Conservation (phyloP, 2,329 filamentous ascomycete genomes). For the Biscogniauxia sp. region DNA sequence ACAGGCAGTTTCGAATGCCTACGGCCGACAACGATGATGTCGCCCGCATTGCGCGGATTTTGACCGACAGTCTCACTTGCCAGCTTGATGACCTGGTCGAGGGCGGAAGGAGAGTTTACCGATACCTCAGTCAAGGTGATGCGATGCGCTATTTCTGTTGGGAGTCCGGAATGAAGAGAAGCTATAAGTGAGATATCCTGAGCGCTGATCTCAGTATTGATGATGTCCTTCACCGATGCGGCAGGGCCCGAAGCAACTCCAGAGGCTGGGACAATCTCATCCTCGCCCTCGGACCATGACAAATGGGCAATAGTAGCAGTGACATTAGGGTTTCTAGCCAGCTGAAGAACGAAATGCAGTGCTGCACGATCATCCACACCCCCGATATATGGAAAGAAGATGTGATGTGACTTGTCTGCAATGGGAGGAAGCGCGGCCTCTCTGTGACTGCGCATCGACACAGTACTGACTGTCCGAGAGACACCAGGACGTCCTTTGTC, state of each 20-base stretch:
- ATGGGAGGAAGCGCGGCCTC: slow-evolving; percentile 58
- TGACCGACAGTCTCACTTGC: slow-evolving; percentile 61
- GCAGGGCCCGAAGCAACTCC: slow-evolving; percentile 16
- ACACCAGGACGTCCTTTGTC: slow-evolving; percentile 38
- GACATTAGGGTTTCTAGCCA: slow-evolving; percentile 75
- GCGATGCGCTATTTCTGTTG: slow-evolving; percentile 32
- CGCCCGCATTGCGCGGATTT: slow-evolving; percentile 63
- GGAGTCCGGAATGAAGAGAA: slow-evolving; percentile 33
- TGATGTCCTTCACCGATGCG: slow-evolving; percentile 20
- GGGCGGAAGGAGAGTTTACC: slow-evolving; percentile 38
- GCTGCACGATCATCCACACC: slow-evolving; percentile 79
- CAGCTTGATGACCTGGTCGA: slow-evolving; percentile 47
- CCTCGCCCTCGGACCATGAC: slow-evolving; percentile 28
- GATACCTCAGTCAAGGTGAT: slow-evolving; percentile 50
- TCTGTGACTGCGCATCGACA: slow-evolving; percentile 59
- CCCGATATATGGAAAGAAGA: slow-evolving; percentile 86
- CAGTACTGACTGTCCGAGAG: slow-evolving; percentile 48
- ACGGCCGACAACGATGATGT: slow-evolving; percentile 67
- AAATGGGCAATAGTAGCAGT: slow-evolving; percentile 74
- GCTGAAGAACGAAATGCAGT: slow-evolving; percentile 76
- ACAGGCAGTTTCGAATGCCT: slow-evolving; percentile 37
- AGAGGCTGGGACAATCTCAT: slow-evolving; percentile 24
- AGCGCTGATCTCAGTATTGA: slow-evolving; percentile 33
- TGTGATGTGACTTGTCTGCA: slow-evolving; percentile 70
- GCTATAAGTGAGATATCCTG: slow-evolving; percentile 36